Evolutionary conservation across 2,329 filamentous ascomycete genomes (phyloP).

Genomic region (Cercospora janseana): DNA sequence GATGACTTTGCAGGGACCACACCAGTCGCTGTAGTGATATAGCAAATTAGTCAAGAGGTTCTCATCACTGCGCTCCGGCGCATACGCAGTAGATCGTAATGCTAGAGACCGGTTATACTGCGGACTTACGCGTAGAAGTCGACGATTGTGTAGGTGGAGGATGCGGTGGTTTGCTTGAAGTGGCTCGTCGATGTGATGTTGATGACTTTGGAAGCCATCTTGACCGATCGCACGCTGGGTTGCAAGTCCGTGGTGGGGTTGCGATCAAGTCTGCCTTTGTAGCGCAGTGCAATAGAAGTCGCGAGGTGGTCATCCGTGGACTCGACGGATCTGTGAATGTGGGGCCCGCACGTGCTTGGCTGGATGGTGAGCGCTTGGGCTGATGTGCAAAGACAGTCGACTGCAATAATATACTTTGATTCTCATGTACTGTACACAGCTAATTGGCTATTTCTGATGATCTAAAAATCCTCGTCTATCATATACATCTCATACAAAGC

Average conservation of each 20-base stretch:
- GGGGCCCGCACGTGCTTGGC: constrained; percentile 3
- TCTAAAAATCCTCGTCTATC: no score
- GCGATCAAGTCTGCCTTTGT: no score
- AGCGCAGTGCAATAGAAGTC: no score
- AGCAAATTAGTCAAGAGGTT: neutral
- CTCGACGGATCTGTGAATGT: neutral
- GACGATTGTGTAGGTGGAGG: constrained; percentile 37
- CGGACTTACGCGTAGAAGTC: constrained; percentile 35
- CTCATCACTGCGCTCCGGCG: no score
- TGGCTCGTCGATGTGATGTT: constrained; percentile 34
- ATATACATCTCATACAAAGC: constrained; percentile 1
- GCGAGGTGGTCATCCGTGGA: constrained; percentile 6
- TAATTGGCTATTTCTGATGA: neutral
- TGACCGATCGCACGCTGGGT: constrained; percentile 8
- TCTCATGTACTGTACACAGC: constrained; percentile 1
- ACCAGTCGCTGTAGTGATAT: constrained; percentile 43
- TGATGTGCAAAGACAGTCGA: no score
- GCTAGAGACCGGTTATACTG: neutral
- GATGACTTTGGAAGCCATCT: constrained; percentile 33
- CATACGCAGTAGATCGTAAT: neutral
- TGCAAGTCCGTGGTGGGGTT: no score
- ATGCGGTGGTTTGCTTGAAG: constrained; percentile 34
- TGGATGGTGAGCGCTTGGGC: neutral
- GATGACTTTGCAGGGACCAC: constrained; percentile 57
- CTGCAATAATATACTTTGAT: neutral